phyloP scores from a whole-genome alignment of 148 eudicot species.

The Heliosperma pusillum region DNA sequence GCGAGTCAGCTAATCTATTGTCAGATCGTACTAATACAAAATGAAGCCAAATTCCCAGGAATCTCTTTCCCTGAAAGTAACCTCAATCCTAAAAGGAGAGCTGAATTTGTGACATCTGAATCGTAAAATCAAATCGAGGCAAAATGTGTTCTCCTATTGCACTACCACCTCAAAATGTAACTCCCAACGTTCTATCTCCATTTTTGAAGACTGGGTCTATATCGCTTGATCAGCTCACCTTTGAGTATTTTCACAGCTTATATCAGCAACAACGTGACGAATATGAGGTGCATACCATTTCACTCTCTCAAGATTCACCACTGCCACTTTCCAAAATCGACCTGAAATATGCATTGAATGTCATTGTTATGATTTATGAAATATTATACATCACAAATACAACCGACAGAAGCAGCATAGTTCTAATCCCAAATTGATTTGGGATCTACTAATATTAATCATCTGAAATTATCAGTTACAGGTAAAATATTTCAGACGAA shows the following conservation, averaged over 20 bases:
- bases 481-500: not conserved
- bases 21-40: no score
- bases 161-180: no score
- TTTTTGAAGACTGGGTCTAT: not conserved
- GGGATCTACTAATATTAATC: not conserved
- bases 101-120: not conserved
- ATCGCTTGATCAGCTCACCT: not conserved
- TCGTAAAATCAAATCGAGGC: not conserved
- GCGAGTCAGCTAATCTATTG: no score
- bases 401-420: not conserved
- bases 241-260: slow-evolving; percentile 47
- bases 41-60: no score
- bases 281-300: slow-evolving; percentile 99
- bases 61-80: no score
- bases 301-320: slow-evolving; percentile 85
- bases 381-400: not conserved
- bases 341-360: slow-evolving; percentile 37
- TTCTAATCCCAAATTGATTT: no score
- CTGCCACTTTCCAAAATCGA: slow-evolving; percentile 52
- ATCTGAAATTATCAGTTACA: not conserved
- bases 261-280: slow-evolving; percentile 82
- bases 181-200: not conserved
- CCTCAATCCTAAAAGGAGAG: not conserved
- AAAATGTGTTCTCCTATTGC: not conserved
- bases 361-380: not conserved